Base-by-base conservation (phyloP, 2,329 filamentous ascomycete genomes). In the Calonectria montana region DNA sequence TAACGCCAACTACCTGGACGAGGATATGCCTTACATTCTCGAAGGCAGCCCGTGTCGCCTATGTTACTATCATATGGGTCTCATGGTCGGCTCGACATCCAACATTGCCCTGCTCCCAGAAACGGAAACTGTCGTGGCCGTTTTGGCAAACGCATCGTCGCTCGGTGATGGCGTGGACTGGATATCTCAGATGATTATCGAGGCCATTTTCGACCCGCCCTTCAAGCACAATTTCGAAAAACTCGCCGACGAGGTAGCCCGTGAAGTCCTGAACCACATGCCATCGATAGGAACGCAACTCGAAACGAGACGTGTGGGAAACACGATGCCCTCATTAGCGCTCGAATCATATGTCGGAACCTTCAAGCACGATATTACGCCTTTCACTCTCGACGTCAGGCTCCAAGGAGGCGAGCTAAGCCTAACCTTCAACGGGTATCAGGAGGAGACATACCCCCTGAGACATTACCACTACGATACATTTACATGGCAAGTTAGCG, bases 181-280 rank as follows among this genome's bases (percentile, higher is more conserved):
- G 62, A 65, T 65, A 12, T 65, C 62, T 2, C 62, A 65, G 45
- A 65, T 65, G 43, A 48, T 65, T 13, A 48, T 65, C 1, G 43
- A 65, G 16, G 62, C 41, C 12, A 50, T 65, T 4, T 65, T 50
- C 21, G 43, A 65, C 13, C 62, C 62, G 8, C 62, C 62, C 23
- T 16, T 27, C 31, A 65, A 21, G 45, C 43, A 65, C 6, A 29
- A 65, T n/a, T 65, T 37, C 15, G 62, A 65, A 21, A 23, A 16
- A 10, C 12, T 27, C 13, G 62, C 62, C 8, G 62, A 27, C 7
- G 45, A 39, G 2, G 43, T 50, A 15, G 43, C 62, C 6, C 18
- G 31, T 43, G 43, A 50, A 39, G 43, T 65, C 16, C 62, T 65
- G 27, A 31, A 65, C 21, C 62, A 48, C 23, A 48, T 65, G 23